phyloP scores from a whole-genome alignment of 805 yeast genomes.

The Wickerhamiella siamensis region DNA sequence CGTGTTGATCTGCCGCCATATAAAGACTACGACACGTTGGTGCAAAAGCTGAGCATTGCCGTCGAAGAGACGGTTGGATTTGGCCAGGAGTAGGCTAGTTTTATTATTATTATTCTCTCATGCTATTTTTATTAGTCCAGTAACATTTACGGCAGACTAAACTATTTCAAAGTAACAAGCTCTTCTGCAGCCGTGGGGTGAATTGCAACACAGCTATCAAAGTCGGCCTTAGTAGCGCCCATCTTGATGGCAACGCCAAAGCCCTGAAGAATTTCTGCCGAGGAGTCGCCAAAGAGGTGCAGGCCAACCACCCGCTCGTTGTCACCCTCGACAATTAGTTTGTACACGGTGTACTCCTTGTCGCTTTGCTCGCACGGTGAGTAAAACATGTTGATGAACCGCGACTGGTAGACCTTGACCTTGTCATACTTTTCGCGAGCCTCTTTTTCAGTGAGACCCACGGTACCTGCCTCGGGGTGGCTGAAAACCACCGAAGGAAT shows the following conservation, averaged over 20 bases:
- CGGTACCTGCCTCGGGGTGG: slow-evolving; percentile 94
- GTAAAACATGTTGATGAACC: slow-evolving; percentile 84
- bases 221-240: slow-evolving; percentile 97
- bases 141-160: neutral
- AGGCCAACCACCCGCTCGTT: slow-evolving; percentile 92
- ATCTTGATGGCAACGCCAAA: slow-evolving; percentile 96
- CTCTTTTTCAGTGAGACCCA: slow-evolving; percentile 70
- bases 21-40: slow-evolving; percentile 65
- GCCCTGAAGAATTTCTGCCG: slow-evolving; percentile 92
- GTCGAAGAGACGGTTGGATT: slow-evolving; percentile 98
- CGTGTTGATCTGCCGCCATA: slow-evolving; percentile 97
- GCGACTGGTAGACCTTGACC: slow-evolving; percentile 67
- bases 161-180: slow-evolving; percentile 61
- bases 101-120: neutral
- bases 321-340: slow-evolving; percentile 59
- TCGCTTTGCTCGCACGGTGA: slow-evolving; percentile 55
- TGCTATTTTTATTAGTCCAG: neutral
- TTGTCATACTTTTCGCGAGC: slow-evolving; percentile 66
- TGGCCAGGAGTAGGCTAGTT: slow-evolving; percentile 65
- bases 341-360: slow-evolving; percentile 80
- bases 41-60: slow-evolving; percentile 83
- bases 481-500: slow-evolving; percentile 95
- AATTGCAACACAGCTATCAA: slow-evolving; percentile 91
- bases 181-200: slow-evolving; percentile 99
- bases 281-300: slow-evolving; percentile 81